Evolutionary conservation across 2,329 filamentous ascomycete species (phyloP).

Genomic region (Paecilomyces sp.): DNA sequence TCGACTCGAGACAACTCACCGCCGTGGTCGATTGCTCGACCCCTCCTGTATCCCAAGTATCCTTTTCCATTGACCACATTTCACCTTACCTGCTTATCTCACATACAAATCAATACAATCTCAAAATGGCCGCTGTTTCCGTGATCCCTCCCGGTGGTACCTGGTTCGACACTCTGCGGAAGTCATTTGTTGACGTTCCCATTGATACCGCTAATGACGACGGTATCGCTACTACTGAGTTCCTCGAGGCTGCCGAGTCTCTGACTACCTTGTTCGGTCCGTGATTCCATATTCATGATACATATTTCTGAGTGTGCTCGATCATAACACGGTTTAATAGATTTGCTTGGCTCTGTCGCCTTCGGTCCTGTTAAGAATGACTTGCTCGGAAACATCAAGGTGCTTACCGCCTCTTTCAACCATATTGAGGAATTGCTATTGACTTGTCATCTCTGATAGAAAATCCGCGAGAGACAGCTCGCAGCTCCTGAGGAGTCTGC

Average conservation of each 20-base stretch:
- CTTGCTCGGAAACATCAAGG: constrained; percentile 86
- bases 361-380: constrained; percentile 90
- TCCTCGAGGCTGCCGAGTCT: constrained; percentile 84
- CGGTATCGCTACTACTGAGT: constrained; percentile 74
- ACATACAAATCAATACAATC: constrained; percentile 1
- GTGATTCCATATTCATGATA: constrained; percentile 7
- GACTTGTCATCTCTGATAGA: constrained; percentile 45
- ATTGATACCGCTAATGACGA: constrained; percentile 66
- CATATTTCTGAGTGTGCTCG: neutral
- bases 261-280: constrained; percentile 80
- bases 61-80: neutral
- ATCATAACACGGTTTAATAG: constrained; percentile 24
- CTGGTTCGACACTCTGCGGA: constrained; percentile 78
- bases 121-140: constrained; percentile 46
- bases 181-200: constrained; percentile 76
- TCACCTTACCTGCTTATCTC: neutral
- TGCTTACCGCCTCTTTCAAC: constrained; percentile 30
- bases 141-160: constrained; percentile 60
- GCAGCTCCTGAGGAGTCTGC: constrained; percentile 71
- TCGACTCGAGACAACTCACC: neutral
- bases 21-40: constrained; percentile 10
- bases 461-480: constrained; percentile 77
- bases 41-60: neutral
- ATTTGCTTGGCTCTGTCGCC: constrained; percentile 59
- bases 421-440: neutral